These are phyloP conservation scores for Polyporus tsugae DNA, from an alignment of 1,284 basidiomycete genomes.

Conservation along the genomic window DNA sequence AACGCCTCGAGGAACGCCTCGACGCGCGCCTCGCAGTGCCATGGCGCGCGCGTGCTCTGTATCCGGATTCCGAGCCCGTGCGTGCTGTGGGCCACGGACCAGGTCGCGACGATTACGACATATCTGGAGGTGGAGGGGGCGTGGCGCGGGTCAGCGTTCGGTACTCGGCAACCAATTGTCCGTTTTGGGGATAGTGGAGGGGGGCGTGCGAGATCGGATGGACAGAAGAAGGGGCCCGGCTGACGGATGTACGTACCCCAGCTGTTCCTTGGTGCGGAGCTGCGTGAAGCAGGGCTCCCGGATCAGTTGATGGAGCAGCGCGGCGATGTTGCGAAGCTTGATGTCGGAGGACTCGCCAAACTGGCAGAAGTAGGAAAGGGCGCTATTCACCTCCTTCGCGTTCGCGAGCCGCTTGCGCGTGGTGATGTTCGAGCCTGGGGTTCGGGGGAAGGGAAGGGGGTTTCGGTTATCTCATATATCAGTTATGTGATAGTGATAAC, in stretches of 20 bases:
- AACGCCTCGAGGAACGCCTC: slow-evolving; percentile 39
- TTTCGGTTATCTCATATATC: neutral
- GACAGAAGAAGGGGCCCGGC: neutral
- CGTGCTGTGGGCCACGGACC: slow-evolving; percentile 34
- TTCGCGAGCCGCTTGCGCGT: slow-evolving; percentile 35
- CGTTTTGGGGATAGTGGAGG: neutral
- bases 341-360: slow-evolving; percentile 38
- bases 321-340: slow-evolving; percentile 31
- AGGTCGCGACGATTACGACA: slow-evolving; percentile 35
- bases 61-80: slow-evolving; percentile 39
- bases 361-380: slow-evolving; percentile 40
- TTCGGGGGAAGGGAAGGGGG: neutral
- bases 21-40: slow-evolving; percentile 39
- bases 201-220: slow-evolving; percentile 7
- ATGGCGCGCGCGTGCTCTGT: slow-evolving; percentile 39
- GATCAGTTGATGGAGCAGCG: slow-evolving; percentile 39
- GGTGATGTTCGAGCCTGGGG: slow-evolving; percentile 36
- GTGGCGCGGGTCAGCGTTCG: neutral
- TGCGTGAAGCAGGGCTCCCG: slow-evolving; percentile 41
- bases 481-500: neutral
- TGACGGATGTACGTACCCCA: slow-evolving; percentile 33
- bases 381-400: slow-evolving; percentile 39
- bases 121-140: slow-evolving; percentile 32
- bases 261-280: slow-evolving; percentile 42
- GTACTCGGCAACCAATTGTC: neutral